phyloP scores from a whole-genome alignment of 2,329 filamentous ascomycete genomes.

The Zarea fungicola region DNA sequence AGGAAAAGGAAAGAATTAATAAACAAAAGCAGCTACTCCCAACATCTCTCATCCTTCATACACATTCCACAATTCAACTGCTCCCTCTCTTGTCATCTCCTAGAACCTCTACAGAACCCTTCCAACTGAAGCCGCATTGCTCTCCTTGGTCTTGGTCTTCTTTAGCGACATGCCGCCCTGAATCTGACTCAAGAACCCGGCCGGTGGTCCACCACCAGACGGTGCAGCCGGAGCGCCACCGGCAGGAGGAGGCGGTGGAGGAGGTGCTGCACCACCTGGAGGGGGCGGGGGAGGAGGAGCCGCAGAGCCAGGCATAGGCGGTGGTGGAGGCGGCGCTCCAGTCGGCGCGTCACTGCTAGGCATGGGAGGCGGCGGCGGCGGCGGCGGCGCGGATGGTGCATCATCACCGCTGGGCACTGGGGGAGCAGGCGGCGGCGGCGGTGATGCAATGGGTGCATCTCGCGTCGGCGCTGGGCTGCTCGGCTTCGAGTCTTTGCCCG shows the following conservation, averaged over 20 bases:
- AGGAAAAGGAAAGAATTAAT: too few species aligned
- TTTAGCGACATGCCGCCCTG: conserved; percentile 71
- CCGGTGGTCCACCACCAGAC: conserved; percentile 41
- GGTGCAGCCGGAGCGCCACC: conserved; percentile 41
- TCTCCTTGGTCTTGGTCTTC: conserved; percentile 88
- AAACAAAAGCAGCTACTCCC: neutral
- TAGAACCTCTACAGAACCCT: too few species aligned
- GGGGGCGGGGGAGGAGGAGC: conserved; percentile 35
- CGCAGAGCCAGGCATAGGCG: conserved; percentile 31
- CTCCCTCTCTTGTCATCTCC: conserved; percentile 30
- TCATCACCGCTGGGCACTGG: conserved; percentile 23
- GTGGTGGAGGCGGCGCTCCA: conserved; percentile 24
- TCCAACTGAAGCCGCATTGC: conserved; percentile 64
- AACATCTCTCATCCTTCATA: neutral
- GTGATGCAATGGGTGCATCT: conserved; percentile 35
- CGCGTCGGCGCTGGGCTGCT: conserved; percentile 33
- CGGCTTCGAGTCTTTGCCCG: conserved; percentile 60
- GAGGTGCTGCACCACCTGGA: conserved; percentile 30
- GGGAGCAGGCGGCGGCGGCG: conserved; percentile 34
- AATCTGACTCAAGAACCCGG: conserved; percentile 75
- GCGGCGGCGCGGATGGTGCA: conserved; percentile 27
- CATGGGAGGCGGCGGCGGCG: conserved; percentile 27
- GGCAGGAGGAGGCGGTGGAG: conserved; percentile 38
- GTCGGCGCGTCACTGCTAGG: conserved; percentile 22
- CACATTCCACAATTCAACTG: neutral